Percentiles rank a stretch among this genome's conserved stretches.
Conservation (phyloP, 371 early-diverging fungal species). For the Circinella umbellata region DNA sequence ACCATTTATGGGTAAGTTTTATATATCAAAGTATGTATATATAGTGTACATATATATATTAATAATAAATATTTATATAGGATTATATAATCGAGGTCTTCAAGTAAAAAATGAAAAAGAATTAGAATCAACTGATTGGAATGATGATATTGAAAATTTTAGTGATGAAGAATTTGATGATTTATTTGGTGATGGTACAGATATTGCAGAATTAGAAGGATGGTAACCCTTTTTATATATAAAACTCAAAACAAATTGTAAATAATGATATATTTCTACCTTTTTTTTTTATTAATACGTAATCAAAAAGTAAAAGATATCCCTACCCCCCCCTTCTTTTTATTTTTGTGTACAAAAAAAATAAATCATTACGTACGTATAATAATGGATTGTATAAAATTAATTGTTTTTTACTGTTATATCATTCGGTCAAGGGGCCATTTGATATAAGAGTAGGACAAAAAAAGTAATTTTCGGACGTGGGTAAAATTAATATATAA, state of each 20-base stretch:
- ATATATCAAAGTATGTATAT: not conserved
- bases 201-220: slow-evolving; percentile 23
- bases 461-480: too few relatives aligned
- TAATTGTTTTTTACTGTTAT: too few relatives aligned
- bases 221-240: not conserved
- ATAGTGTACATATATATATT: not conserved
- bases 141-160: slow-evolving; percentile 6
- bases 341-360: too few relatives aligned
- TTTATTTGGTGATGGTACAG: slow-evolving; percentile 42
- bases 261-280: too few relatives aligned
- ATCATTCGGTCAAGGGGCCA: too few relatives aligned
- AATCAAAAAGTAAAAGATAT: too few relatives aligned
- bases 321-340: too few relatives aligned
- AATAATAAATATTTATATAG: not conserved
- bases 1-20: not conserved
- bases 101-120: not conserved
- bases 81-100: not conserved
- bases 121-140: not conserved
- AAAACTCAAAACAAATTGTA: not conserved
- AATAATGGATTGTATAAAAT: too few relatives aligned
- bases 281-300: too few relatives aligned
- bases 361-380: too few relatives aligned
- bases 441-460: too few relatives aligned
- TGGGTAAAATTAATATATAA: too few relatives aligned
- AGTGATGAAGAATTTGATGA: slow-evolving; percentile 26